phyloP scores from a whole-genome alignment of 257 asterid genomes.

The Scutellaria barbata region DNA sequence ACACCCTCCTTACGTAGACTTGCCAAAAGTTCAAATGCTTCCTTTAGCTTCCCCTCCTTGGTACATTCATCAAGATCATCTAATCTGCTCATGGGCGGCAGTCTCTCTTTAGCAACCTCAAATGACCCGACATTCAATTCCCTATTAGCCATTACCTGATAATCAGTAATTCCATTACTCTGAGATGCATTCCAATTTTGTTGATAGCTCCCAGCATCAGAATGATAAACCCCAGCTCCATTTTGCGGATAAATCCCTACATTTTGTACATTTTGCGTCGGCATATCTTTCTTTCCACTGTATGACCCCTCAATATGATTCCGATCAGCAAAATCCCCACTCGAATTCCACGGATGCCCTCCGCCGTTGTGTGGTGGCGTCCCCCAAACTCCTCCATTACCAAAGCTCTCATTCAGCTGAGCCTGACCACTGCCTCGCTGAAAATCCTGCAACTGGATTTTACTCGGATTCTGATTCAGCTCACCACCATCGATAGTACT shows the following conservation, averaged over 20 bases:
- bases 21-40: slow-evolving; percentile 60
- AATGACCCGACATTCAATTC: slow-evolving; percentile 32
- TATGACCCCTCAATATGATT: slow-evolving; percentile 28
- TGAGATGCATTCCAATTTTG: slow-evolving; percentile 36
- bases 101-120: slow-evolving; percentile 37
- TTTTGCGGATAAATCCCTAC: slow-evolving; percentile 37
- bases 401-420: slow-evolving; percentile 28
- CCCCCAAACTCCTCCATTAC: slow-evolving; percentile 21
- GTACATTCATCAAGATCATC: slow-evolving; percentile 63
- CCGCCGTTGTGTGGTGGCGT: slow-evolving; percentile 24
- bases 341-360: slow-evolving; percentile 30
- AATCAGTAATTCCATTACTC: slow-evolving; percentile 30
- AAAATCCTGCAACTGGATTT: slow-evolving; percentile 26
- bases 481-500: slow-evolving; percentile 23
- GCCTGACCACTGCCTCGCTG: slow-evolving; percentile 4
- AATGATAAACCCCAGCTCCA: slow-evolving; percentile 27
- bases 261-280: slow-evolving; percentile 24
- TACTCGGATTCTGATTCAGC: slow-evolving; percentile 30
- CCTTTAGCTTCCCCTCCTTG: slow-evolving; percentile 59
- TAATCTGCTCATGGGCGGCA: slow-evolving; percentile 34
- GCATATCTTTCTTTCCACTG: slow-evolving; percentile 36
- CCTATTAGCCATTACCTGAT: slow-evolving; percentile 32
- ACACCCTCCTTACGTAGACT: slow-evolving; percentile 51
- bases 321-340: slow-evolving; percentile 33
- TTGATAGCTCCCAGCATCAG: slow-evolving; percentile 36